Evolutionary conservation across 2,329 filamentous ascomycete genomes (phyloP).

Genomic region (Domatiomyces globalis): DNA sequence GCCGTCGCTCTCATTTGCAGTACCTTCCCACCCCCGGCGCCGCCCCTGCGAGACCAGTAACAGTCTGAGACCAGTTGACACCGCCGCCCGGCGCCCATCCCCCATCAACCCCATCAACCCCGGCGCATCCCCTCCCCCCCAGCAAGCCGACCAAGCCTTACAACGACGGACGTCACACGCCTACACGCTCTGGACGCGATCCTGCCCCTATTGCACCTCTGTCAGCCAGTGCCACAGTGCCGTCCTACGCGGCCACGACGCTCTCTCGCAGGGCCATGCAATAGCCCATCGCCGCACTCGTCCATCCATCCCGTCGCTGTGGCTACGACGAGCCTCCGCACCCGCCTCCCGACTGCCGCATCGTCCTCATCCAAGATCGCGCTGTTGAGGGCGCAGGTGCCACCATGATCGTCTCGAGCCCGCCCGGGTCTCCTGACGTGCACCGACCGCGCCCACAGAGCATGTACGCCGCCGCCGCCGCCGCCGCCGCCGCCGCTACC

Average conservation of each 20-base stretch:
- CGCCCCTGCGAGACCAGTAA: background rate
- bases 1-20: background rate
- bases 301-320: background rate
- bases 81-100: no score
- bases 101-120: background rate
- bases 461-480: slow-evolving; percentile 11
- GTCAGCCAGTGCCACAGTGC: background rate
- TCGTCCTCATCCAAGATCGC: background rate
- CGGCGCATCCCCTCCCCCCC: no score
- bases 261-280: background rate
- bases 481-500: background rate
- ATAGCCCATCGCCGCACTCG: no score
- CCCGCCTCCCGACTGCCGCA: no score
- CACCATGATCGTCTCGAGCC: slow-evolving; percentile 13
- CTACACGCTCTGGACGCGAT: background rate
- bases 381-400: background rate
- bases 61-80: no score
- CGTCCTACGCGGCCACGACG: background rate
- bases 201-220: background rate
- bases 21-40: background rate
- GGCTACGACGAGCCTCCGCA: background rate
- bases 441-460: slow-evolving; percentile 13
- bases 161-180: no score
- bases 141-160: background rate
- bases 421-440: slow-evolving; percentile 16